A percentile compares a stretch with the other conserved stretches of the same genome.
phyloP scores from a whole-genome alignment of 1,284 basidiomycete species.

The Fomitiporia mediterranea region DNA sequence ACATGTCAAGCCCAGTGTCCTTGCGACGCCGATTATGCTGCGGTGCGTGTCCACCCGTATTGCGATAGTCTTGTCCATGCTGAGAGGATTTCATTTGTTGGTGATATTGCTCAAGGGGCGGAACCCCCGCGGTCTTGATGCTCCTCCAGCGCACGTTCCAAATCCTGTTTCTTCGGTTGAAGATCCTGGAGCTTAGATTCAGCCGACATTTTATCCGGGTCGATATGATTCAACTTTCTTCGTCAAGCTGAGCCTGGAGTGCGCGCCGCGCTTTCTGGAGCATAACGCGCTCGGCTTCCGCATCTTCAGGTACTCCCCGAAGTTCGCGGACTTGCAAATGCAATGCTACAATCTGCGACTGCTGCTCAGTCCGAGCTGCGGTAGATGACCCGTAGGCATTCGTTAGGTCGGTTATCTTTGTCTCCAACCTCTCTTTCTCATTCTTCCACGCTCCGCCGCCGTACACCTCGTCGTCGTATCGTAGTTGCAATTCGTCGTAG shows the following conservation, averaged over 20 bases:
- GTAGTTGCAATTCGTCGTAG: constrained; percentile 69
- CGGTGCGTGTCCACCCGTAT: background rate
- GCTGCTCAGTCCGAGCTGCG: constrained; percentile 71
- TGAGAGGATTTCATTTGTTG: too few species aligned
- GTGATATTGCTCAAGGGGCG: too few species aligned
- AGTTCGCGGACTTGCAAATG: constrained; percentile 84
- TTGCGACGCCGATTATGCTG: constrained; percentile 1
- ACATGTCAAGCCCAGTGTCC: background rate
- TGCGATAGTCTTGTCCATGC: constrained; percentile 4
- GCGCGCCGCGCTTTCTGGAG: constrained; percentile 78
- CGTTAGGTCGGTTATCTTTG: constrained; percentile 73
- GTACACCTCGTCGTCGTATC: constrained; percentile 74
- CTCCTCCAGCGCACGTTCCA: constrained; percentile 75
- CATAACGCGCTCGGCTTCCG: constrained; percentile 73
- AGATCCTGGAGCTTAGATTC: constrained; percentile 73
- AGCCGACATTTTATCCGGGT: constrained; percentile 63
- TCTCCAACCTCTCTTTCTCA: constrained; percentile 80
- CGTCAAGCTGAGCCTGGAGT: constrained; percentile 73
- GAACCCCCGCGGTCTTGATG: constrained; percentile 72
- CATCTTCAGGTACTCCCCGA: constrained; percentile 74
- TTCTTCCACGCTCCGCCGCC: constrained; percentile 79
- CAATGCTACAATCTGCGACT: constrained; percentile 75
- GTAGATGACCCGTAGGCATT: constrained; percentile 76
- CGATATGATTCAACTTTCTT: constrained; percentile 72
- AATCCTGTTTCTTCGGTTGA: constrained; percentile 73